Evolutionary conservation across 345 rosid genomes (phyloP), one percentile per base, ranked within the genome.

Genomic region (Pelargonium nanum): DNA sequence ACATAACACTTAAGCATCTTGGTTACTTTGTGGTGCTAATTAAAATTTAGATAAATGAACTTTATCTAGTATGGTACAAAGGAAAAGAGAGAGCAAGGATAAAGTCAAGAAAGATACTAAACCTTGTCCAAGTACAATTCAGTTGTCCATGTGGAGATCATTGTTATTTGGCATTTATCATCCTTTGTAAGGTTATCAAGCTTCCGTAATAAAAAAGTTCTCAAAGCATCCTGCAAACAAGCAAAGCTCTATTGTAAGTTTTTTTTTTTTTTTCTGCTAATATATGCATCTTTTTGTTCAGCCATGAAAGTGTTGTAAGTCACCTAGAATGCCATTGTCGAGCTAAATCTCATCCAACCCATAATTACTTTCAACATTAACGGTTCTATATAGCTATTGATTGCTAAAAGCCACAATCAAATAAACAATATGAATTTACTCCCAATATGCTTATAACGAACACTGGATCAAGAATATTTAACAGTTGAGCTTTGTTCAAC

Each of bases 71-170:
- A 67, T 19, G 20, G 15, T 20, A 50, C 45, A n/a, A 19, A 12
- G 22, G 6, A 19, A 23, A 50, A 60, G 23, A 23, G 51, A 60
- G 23, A 55, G 24, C n/a, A 63, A 71, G 24, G 60, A 68, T 32
- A 57, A 15, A 25, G 26, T 55, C 57, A 19, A 65, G 28, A 45
- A 74, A 77, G 75, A 69, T 67, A 57, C 45, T 65, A 77, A 73
- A 93, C 99, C 97, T 93, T 89, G 80, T 93, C 99, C 77, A 93
- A 72, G 82, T 93, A 93, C 50, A 93, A 80, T 81, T 93, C 99
- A 34, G 96, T 87, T 68, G 94, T 83, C 99, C 99, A 93, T 4
- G 99, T 90, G 63, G 99, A 93, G 68, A 93, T 90, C 99, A 90
- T 89, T 16, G 97, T 90, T 76, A 93, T 81, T 77, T 90, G 99